These are phyloP conservation scores for Hypericum androsaemum DNA, from an alignment of 345 rosid species.

Conservation along the genomic window DNA sequence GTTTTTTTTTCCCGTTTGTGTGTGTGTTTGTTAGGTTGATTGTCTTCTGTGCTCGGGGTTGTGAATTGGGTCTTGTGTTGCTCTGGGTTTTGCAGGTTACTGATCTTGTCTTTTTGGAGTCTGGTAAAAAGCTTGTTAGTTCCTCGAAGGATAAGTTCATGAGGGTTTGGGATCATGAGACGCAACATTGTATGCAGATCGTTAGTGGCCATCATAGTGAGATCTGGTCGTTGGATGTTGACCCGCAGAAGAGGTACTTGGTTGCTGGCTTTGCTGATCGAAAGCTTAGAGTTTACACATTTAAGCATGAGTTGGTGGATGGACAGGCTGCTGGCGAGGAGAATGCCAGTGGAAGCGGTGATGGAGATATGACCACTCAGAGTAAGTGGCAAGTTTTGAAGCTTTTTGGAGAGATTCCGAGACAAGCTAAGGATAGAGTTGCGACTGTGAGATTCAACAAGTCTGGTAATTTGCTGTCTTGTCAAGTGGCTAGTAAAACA, in stretches of 20 bases:
- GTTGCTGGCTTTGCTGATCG: constrained; percentile 86
- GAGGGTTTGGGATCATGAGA: constrained; percentile 98
- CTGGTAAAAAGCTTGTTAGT: constrained; percentile 76
- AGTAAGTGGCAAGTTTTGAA: constrained; percentile 71
- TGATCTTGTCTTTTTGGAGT: constrained; percentile 80
- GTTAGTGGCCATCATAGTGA: constrained; percentile 95
- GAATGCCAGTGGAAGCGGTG: constrained; percentile 21
- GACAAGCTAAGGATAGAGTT: constrained; percentile 83
- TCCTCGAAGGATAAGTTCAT: constrained; percentile 89
- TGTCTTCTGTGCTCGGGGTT: neutral
- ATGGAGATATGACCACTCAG: constrained; percentile 30
- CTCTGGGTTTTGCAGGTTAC: constrained; percentile 51
- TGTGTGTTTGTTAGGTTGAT: neutral
- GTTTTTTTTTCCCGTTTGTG: constrained; percentile 21
- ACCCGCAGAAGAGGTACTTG: constrained; percentile 66
- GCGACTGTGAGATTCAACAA: constrained; percentile 60
- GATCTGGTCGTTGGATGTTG: constrained; percentile 87
- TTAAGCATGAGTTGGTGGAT: constrained; percentile 35
- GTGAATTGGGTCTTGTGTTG: neutral
- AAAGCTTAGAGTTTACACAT: constrained; percentile 63
- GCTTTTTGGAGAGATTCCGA: constrained; percentile 71
- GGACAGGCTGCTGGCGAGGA: constrained; percentile 18
- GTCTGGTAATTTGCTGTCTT: constrained; percentile 73
- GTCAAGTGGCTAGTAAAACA: constrained; percentile 84
- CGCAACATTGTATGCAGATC: constrained; percentile 88